phyloP scores from a whole-genome alignment of 306 rosid genomes.

The Lathyrus oleraceus region DNA sequence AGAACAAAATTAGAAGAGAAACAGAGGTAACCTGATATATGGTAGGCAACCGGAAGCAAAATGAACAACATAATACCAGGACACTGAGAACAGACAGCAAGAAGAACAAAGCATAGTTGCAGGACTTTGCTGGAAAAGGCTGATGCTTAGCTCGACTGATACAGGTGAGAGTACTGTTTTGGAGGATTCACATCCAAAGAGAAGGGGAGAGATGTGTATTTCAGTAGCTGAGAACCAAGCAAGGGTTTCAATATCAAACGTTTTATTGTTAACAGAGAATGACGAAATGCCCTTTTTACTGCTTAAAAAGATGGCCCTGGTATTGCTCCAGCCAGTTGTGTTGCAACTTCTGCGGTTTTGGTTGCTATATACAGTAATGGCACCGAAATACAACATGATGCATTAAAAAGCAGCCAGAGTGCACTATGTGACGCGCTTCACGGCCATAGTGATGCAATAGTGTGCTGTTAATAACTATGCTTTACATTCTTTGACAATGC shows the following conservation, averaged over 20 bases:
- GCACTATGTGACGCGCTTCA: not conserved
- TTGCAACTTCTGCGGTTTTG: not conserved
- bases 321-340: not conserved
- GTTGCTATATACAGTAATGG: not conserved
- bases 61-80: not conserved
- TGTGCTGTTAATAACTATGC: not conserved
- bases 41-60: not conserved
- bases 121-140: not conserved
- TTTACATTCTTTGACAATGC: slow-evolving; percentile 12
- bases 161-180: not conserved
- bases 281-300: not conserved
- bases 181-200: not conserved
- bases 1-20: not conserved
- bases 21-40: not conserved
- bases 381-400: not conserved
- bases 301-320: not conserved
- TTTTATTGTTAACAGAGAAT: not conserved
- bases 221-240: not conserved
- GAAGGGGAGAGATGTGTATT: not conserved
- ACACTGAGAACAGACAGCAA: not conserved
- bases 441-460: not conserved
- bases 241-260: not conserved
- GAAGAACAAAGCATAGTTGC: not conserved
- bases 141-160: not conserved
- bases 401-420: not conserved